Percentiles rank a stretch among this genome's conserved stretches.
Conservation (phyloP, 2,329 filamentous ascomycete genomes). For the Stagonosporopsis chrysanthemi region DNA sequence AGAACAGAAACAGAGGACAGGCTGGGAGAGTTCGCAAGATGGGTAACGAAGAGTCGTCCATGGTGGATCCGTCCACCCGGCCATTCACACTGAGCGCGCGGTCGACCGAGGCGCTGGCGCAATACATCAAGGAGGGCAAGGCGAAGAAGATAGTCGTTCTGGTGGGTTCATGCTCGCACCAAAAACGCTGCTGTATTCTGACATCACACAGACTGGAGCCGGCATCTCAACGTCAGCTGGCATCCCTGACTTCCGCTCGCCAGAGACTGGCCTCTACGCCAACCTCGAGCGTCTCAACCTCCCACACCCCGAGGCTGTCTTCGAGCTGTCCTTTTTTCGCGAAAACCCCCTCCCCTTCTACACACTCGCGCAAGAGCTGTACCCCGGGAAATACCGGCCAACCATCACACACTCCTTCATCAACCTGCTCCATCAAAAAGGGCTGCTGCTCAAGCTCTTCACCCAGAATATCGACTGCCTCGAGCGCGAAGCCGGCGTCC, state of each 20-base stretch:
- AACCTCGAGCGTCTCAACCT: slow-evolving; percentile 87
- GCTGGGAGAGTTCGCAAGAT: slow-evolving; percentile 62
- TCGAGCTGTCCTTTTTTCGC: slow-evolving; percentile 90
- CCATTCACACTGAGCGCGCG: slow-evolving; percentile 73
- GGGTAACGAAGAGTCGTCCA: slow-evolving; percentile 82
- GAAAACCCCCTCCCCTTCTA: slow-evolving; percentile 90
- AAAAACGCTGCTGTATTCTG: neutral
- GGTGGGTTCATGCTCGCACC: slow-evolving; percentile 51
- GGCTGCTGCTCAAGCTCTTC: slow-evolving; percentile 82
- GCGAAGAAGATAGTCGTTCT: slow-evolving; percentile 81
- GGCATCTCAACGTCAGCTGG: slow-evolving; percentile 78
- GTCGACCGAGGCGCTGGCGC: slow-evolving; percentile 76
- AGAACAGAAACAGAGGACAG: slow-evolving; percentile 32
- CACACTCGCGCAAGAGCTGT: slow-evolving; percentile 86
- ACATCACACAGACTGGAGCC: slow-evolving; percentile 70
- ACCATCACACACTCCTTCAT: slow-evolving; percentile 93
- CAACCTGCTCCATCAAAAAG: slow-evolving; percentile 78
- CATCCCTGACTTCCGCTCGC: slow-evolving; percentile 94
- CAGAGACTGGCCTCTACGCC: slow-evolving; percentile 90
- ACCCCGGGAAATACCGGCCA: slow-evolving; percentile 86
- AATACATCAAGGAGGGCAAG: slow-evolving; percentile 75
- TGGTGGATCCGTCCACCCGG: slow-evolving; percentile 71
- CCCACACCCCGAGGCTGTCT: slow-evolving; percentile 89
- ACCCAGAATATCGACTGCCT: slow-evolving; percentile 98
- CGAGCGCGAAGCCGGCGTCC: slow-evolving; percentile 85